Conservation (phyloP, 1,284 basidiomycete genomes). For the Ustilago nuda region DNA sequence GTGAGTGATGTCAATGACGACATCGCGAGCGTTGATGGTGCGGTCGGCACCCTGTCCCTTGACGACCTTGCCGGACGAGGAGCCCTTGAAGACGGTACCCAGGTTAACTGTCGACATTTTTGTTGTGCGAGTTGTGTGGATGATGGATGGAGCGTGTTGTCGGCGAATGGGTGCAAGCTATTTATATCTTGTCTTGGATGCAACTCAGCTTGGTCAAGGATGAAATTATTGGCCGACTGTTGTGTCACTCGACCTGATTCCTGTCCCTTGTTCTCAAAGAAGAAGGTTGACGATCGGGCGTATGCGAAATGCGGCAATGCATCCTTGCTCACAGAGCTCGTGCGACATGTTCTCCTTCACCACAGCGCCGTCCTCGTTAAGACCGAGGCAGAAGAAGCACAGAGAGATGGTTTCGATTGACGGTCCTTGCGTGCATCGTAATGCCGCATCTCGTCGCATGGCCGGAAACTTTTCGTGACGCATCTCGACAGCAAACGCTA, state of each 20-base stretch:
- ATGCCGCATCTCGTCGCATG: conserved; percentile 9
- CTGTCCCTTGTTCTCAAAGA: neutral
- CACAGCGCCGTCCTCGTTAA: neutral
- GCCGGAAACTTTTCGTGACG: conserved; percentile 12
- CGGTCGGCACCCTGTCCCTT: conserved; percentile 43
- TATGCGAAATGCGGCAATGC: conserved; percentile 12
- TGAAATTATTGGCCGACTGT: neutral
- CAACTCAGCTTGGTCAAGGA: neutral
- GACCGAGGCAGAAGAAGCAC: neutral
- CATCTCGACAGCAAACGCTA: neutral
- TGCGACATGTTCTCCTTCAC: conserved; percentile 4
- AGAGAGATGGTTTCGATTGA: too few relatives aligned
- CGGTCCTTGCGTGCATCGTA: neutral
- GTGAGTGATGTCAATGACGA: conserved; percentile 64
- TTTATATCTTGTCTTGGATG: conserved; percentile 2
- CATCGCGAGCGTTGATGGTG: conserved; percentile 46
- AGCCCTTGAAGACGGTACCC: conserved; percentile 64
- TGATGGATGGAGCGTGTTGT: neutral
- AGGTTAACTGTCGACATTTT: conserved; percentile 46
- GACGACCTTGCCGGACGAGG: conserved; percentile 59
- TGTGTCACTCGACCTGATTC: neutral
- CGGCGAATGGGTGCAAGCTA: neutral
- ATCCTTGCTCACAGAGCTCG: conserved; percentile 1
- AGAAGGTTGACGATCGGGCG: neutral
- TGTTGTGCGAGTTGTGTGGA: neutral